These are phyloP conservation scores for Colletotrichum spinosum DNA, from an alignment of 2,329 filamentous ascomycete genomes.

Conservation along the genomic window DNA sequence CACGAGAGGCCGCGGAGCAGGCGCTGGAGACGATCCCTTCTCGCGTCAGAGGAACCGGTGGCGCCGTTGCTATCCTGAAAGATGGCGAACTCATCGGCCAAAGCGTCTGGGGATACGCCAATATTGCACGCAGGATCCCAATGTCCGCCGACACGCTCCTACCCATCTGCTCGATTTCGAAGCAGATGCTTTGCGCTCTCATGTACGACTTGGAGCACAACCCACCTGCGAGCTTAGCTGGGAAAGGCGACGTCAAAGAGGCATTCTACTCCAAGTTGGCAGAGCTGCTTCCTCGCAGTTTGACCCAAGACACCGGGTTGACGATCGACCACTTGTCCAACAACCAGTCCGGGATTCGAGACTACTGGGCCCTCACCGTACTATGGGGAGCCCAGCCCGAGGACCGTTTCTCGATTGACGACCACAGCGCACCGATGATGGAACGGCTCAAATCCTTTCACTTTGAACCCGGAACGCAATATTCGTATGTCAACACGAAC, in stretches of 20 bases:
- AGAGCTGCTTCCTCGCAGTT: constrained; percentile 42
- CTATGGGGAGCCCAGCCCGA: constrained; percentile 56
- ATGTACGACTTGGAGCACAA: constrained; percentile 47
- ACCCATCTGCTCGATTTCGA: constrained; percentile 60
- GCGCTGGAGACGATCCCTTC: not conserved
- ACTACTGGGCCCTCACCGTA: constrained; percentile 58
- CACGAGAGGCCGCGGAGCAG: not conserved
- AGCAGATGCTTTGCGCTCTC: constrained; percentile 55
- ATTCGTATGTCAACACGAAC: constrained; percentile 57
- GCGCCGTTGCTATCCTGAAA: constrained; percentile 54
- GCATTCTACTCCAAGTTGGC: constrained; percentile 45
- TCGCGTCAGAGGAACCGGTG: constrained; percentile 52
- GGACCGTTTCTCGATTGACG: constrained; percentile 49
- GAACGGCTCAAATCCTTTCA: constrained; percentile 51
- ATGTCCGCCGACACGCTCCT: constrained; percentile 50
- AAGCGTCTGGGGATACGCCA: constrained; percentile 56
- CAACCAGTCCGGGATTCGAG: constrained; percentile 57
- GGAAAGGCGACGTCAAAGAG: constrained; percentile 41
- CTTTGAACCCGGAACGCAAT: constrained; percentile 55
- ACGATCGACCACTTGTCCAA: constrained; percentile 51
- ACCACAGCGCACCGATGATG: constrained; percentile 44
- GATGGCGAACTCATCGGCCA: constrained; percentile 54
- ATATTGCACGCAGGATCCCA: constrained; percentile 51
- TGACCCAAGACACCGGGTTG: constrained; percentile 43
- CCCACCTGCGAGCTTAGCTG: constrained; percentile 45